Conservation (phyloP, 2,329 filamentous ascomycete species). For the Chaetomiaceae sp. region DNA sequence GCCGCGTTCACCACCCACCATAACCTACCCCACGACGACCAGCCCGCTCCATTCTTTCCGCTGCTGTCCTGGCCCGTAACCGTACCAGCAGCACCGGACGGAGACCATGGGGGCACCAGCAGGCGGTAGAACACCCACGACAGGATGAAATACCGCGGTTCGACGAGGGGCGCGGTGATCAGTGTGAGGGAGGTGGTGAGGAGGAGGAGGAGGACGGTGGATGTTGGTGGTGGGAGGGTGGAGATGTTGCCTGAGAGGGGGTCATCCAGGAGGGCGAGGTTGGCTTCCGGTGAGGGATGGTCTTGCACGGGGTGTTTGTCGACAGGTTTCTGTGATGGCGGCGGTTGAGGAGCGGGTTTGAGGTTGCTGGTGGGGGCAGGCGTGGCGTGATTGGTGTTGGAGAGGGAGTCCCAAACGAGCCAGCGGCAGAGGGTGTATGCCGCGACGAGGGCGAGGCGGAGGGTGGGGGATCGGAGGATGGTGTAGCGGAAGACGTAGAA, state of each 20-base stretch:
- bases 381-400: not conserved
- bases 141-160: slow-evolving; percentile 92
- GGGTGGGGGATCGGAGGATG: slow-evolving; percentile 56
- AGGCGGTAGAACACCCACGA: slow-evolving; percentile 92
- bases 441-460: slow-evolving; percentile 62
- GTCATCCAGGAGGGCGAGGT: not conserved
- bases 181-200: slow-evolving; percentile 70
- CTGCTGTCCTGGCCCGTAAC: too few relatives aligned
- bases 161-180: slow-evolving; percentile 83
- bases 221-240: slow-evolving; percentile 35
- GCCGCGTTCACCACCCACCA: slow-evolving; percentile 13
- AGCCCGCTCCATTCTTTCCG: too few relatives aligned
- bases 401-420: slow-evolving; percentile 48
- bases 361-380: not conserved
- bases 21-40: not conserved
- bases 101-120: slow-evolving; percentile 55
- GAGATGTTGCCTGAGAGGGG: slow-evolving; percentile 15
- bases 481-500: slow-evolving; percentile 92
- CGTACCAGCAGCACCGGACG: not conserved
- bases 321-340: not conserved
- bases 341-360: not conserved
- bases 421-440: slow-evolving; percentile 67
- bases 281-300: not conserved
- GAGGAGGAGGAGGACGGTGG: slow-evolving; percentile 53
- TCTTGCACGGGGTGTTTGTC: not conserved